Percentiles rank a stretch among this genome's conserved stretches.
Evolutionary conservation across 148 eudicot species (phyloP).

Genomic region (Vaccinium macrocarpon): DNA sequence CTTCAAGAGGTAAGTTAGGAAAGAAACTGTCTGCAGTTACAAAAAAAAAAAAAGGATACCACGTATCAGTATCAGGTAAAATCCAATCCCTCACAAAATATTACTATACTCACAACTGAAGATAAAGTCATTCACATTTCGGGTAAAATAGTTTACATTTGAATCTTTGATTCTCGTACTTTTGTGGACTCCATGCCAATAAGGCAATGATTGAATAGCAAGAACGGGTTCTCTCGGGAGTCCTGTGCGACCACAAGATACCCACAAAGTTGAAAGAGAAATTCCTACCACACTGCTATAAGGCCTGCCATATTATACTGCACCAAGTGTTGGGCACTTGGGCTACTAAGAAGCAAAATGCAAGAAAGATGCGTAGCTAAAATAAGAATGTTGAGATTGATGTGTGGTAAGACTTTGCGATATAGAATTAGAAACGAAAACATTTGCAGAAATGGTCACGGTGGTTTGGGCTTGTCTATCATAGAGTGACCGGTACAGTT

Average conservation of each 20-base stretch:
- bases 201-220: not conserved
- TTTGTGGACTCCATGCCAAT: not conserved
- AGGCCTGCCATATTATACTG: not conserved
- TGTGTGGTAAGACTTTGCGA: not conserved
- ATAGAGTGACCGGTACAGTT: not conserved
- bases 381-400: not conserved
- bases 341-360: not conserved
- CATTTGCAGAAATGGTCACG: not conserved
- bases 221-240: not conserved
- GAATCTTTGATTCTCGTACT: not conserved
- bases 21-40: conserved; percentile 85
- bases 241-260: not conserved
- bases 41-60: conserved; percentile 7
- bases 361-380: not conserved
- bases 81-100: not conserved
- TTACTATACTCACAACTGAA: not conserved
- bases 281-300: not conserved
- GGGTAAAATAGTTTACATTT: not conserved
- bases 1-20: conserved; percentile 92
- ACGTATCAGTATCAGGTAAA: conserved; percentile 1
- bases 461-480: not conserved
- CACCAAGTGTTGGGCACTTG: not conserved
- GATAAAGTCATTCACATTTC: not conserved
- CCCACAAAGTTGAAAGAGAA: not conserved
- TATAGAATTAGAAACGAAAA: not conserved